Evolutionary conservation across 768 basidiomycete species (phyloP).

Genomic region (Boletus huronensis): DNA sequence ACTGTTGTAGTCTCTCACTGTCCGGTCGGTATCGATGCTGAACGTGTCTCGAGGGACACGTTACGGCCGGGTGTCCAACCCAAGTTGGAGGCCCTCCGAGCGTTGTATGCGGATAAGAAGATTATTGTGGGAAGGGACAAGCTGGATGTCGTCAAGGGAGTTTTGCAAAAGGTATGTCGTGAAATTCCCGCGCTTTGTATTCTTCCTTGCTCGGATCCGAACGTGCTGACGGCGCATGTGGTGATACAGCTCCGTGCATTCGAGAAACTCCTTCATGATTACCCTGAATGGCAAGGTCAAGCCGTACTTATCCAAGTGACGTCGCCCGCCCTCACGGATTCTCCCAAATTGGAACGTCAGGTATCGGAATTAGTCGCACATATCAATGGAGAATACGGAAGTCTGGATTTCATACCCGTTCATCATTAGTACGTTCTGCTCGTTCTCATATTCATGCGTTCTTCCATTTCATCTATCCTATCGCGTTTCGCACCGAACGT

Average conservation of each 20-base stretch:
- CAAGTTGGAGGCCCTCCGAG: conserved; percentile 81
- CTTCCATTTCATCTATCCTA: background rate
- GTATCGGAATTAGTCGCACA: conserved; percentile 91
- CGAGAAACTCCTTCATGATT: conserved; percentile 88
- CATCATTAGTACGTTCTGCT: conserved; percentile 86
- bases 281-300: conserved; percentile 94
- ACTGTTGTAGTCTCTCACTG: conserved; percentile 82
- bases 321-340: conserved; percentile 87
- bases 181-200: no score
- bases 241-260: conserved; percentile 78
- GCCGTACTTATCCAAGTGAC: conserved; percentile 84
- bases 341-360: conserved; percentile 89
- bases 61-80: conserved; percentile 81
- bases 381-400: conserved; percentile 95
- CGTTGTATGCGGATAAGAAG: conserved; percentile 93
- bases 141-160: conserved; percentile 97
- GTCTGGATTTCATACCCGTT: conserved; percentile 91
- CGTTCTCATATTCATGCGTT: background rate
- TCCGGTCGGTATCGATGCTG: conserved; percentile 94
- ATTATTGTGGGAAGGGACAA: conserved; percentile 98
- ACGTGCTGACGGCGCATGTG: background rate
- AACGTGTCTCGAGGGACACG: conserved; percentile 81
- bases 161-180: conserved; percentile 78
- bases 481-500: background rate
- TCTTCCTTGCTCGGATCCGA: background rate